Percentiles rank a stretch among this genome's conserved stretches.
Evolutionary conservation across 2,329 filamentous ascomycete species (phyloP).

Genomic region (Neofusicoccum cordaticola): DNA sequence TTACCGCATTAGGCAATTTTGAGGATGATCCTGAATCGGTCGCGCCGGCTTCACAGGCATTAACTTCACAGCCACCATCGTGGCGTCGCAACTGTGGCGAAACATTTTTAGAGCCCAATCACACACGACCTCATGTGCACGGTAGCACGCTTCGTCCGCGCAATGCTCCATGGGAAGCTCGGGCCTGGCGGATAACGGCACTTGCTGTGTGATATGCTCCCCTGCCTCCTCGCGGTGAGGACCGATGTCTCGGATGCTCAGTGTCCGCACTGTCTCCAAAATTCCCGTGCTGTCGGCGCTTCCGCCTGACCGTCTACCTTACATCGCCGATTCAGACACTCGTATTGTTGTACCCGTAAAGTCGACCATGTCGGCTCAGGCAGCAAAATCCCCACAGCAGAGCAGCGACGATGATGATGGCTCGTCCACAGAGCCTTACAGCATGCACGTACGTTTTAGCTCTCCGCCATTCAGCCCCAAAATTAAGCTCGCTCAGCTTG

Average conservation of each 20-base stretch:
- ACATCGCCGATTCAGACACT: not conserved
- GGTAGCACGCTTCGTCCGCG: not conserved
- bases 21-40: not conserved
- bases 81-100: conserved; percentile 1
- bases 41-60: not conserved
- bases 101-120: not conserved
- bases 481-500: too few species aligned
- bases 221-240: too few species aligned
- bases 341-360: not conserved
- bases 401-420: too few species aligned
- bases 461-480: not conserved
- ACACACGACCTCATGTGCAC: not conserved
- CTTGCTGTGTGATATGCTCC: too few species aligned
- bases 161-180: not conserved
- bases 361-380: too few species aligned
- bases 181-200: not conserved
- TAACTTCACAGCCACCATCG: not conserved
- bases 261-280: too few species aligned
- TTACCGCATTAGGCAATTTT: not conserved
- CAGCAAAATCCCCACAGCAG: too few species aligned
- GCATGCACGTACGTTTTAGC: conserved; percentile 52
- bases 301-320: too few species aligned
- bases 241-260: too few species aligned
- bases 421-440: conserved; percentile 45
- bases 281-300: too few species aligned